Evolutionary conservation across 1,284 basidiomycete species (phyloP).

Genomic region (Melampsora medusae): DNA sequence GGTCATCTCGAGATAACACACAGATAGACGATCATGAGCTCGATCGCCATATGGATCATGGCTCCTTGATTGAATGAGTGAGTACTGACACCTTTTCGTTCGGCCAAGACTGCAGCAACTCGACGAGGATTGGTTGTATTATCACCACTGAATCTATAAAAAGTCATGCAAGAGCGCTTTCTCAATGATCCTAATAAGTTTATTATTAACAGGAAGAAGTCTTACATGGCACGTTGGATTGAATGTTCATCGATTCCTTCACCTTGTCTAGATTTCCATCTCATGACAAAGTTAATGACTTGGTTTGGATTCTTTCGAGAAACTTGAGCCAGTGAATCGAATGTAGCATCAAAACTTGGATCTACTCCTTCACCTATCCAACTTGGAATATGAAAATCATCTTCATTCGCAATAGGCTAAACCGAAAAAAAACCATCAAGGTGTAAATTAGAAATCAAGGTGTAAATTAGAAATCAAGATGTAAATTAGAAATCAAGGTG

Average conservation of each 20-base stretch:
- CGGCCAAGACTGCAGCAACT: constrained; percentile 63
- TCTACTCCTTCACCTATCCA: constrained; percentile 72
- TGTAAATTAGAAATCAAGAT: too few relatives aligned
- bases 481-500: too few relatives aligned
- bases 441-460: too few relatives aligned
- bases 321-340: constrained; percentile 79
- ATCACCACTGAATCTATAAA: constrained; percentile 16
- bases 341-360: constrained; percentile 71
- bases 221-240: constrained; percentile 57
- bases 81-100: constrained; percentile 64
- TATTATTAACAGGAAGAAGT: constrained; percentile 46
- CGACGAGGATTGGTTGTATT: constrained; percentile 16
- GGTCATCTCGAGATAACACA: not conserved
- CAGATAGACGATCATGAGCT: constrained; percentile 10
- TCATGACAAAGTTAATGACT: constrained; percentile 80
- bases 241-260: constrained; percentile 65
- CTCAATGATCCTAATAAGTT: constrained; percentile 18
- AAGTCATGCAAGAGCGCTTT: constrained; percentile 26
- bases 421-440: too few relatives aligned
- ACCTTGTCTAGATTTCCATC: constrained; percentile 76
- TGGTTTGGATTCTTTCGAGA: constrained; percentile 78
- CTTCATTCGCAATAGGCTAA: constrained; percentile 40
- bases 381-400: constrained; percentile 50
- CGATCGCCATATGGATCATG: not conserved
- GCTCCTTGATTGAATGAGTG: not conserved